Base-by-base conservation (phyloP, 306 rosid species). In the Citrullus mucosospermus region DNA sequence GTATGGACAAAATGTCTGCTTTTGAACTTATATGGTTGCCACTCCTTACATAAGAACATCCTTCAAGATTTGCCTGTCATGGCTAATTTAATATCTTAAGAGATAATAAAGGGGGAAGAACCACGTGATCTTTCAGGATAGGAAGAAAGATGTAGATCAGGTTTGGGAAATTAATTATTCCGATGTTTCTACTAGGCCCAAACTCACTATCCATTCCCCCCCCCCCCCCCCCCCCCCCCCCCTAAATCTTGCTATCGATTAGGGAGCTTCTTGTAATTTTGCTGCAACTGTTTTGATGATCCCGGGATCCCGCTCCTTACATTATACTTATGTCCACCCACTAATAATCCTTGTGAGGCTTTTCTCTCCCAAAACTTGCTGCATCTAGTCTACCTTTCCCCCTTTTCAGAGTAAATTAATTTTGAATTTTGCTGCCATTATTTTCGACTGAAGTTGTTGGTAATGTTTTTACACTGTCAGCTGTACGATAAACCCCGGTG, bases 401-500 rank as follows among this genome's bases (percentile, higher is more conserved):
- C 14, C 4, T 34, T 63, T 36, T 3, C 28, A 2, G 44, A 34
- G 4, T 0, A 10, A 38, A 43, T 68, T 68, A 44, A n/a, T 43
- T 16, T 67, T 25, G 53, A 68, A 9, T 5, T 5, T 20, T 25
- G 18, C 14, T 0, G 76, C 25, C 56, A 46, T 17, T 74, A 28
- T 53, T 16, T 74, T 28, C 25, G 22, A 59, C 50, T 53, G 51
- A 41, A 32, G 25, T n/a, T 71, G 60, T 43, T 5, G 15, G 15
- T 76, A 59, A 22, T 58, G 10, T 58, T 16, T 77, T 38, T 78
- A 32, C 13, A 22, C 57, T 70, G 39, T 46, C 76, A 95, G 98
- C 44, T 95, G 98, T 81, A 95, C 98, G 11, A 89, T 95, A 79
- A 95, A 92, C 88, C 97, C 98, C 1, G 97, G 98, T 53, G 98